phyloP scores from a whole-genome alignment of 2,329 filamentous ascomycete species.

The Fusarium redolens region DNA sequence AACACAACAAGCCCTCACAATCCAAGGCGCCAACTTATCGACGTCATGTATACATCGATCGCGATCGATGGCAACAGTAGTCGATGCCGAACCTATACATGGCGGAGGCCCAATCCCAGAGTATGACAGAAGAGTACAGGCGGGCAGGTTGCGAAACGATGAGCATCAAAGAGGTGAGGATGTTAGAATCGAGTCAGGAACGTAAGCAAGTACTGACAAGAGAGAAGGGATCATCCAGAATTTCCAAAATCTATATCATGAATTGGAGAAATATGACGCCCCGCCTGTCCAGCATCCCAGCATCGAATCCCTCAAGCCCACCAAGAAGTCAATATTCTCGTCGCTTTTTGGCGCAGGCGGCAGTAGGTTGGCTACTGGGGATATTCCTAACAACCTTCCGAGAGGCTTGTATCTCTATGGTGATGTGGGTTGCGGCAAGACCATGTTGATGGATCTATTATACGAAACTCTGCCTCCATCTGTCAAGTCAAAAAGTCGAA shows the following conservation, averaged over 20 bases:
- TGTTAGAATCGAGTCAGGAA: too few species aligned
- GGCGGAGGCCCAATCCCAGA: slow-evolving; percentile 81
- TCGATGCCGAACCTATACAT: slow-evolving; percentile 42
- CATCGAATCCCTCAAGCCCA: slow-evolving; percentile 73
- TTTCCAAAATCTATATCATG: slow-evolving; percentile 89
- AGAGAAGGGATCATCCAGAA: slow-evolving; percentile 82
- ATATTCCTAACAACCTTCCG: slow-evolving; percentile 79
- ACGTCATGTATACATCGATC: slow-evolving; percentile 16
- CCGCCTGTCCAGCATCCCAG: slow-evolving; percentile 81
- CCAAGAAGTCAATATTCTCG: slow-evolving; percentile 65
- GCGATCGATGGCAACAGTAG: slow-evolving; percentile 48
- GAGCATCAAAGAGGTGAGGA: slow-evolving; percentile 84
- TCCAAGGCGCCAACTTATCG: slow-evolving; percentile 6
- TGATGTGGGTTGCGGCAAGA: slow-evolving; percentile 97
- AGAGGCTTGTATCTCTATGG: slow-evolving; percentile 95
- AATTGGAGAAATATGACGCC: slow-evolving; percentile 78
- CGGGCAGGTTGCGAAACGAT: slow-evolving; percentile 83
- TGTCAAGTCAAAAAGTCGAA: slow-evolving; percentile 86
- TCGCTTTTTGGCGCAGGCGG: slow-evolving; percentile 69
- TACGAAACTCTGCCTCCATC: slow-evolving; percentile 88
- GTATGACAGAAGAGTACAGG: slow-evolving; percentile 84
- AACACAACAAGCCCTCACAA: slow-evolving; percentile 1
- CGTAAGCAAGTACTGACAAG: slow-evolving; percentile 19
- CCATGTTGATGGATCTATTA: slow-evolving; percentile 99
- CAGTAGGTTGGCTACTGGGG: slow-evolving; percentile 54